Evolutionary conservation across 495 filamentous ascomycete species (phyloP).

Genomic region (Neurospora sp.): DNA sequence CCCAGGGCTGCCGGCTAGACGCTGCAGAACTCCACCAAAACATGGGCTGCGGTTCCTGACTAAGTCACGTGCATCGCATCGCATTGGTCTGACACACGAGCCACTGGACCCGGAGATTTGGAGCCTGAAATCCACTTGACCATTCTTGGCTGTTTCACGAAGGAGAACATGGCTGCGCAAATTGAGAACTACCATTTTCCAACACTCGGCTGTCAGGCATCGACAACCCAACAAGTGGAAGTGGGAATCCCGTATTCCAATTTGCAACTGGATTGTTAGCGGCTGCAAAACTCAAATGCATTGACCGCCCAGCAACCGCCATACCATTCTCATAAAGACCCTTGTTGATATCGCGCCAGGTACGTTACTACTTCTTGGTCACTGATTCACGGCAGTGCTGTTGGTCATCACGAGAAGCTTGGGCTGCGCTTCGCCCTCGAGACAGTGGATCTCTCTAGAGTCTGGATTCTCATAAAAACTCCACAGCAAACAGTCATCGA

Average conservation of each 20-base stretch:
- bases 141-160: not conserved
- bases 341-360: not conserved
- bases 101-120: not conserved
- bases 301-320: not conserved
- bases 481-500: not conserved
- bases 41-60: not conserved
- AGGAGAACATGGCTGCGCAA: not conserved
- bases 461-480: not conserved
- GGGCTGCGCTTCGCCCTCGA: not conserved
- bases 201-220: not conserved
- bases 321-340: not conserved
- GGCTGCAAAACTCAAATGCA: not conserved
- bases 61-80: not conserved
- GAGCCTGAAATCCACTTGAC: not conserved
- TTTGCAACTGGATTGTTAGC: not conserved
- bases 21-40: not conserved
- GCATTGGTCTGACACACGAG: not conserved
- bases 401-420: not conserved
- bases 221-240: not conserved
- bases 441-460: not conserved
- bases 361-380: not conserved
- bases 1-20: not conserved
- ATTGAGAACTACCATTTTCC: not conserved
- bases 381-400: not conserved
- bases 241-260: not conserved